Base-by-base conservation (phyloP, 2,329 filamentous ascomycete species). In the Trematosphaeria pertusa region DNA sequence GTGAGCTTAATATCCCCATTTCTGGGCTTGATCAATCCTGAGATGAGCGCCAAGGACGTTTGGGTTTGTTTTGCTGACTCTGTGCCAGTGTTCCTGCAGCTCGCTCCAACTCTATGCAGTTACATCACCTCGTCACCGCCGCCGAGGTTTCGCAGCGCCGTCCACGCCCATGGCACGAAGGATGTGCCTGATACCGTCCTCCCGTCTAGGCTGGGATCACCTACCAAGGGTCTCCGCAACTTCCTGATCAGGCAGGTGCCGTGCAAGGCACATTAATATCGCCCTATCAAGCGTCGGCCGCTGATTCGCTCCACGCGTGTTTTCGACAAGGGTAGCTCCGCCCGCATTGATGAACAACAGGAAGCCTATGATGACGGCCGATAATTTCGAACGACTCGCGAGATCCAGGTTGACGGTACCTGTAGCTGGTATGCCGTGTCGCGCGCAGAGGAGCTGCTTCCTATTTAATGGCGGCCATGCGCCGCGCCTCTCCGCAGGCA, bases 211-310 rank as follows among this genome's bases (percentile, higher is more conserved):
- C 24, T 7, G 24, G 24, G 24, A 28, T 28, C 24, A 8, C 12
- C 24, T 12, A 12, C 12, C 24, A 7, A 28, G 24, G 8, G 8
- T 28, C 24, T 28, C 24, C 11, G 20, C 22, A 42, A 38, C 39
- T 48, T 43, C 46, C 46, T 48, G 31, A 31, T 34, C 19, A 20
- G 46, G 46, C 35, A 48, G 39, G 35, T 36, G 20, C 8, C n/a
- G 15, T 3, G 20, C 17, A 15, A 15, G 43, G 37, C 15, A 22
- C 14, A 15, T 12, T 11, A 33, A 11, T 32, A 20, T 39, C 36
- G 18, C 24, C 34, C 28, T 48, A 37, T 39, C 36, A 39, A 24
- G 18, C 35, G 22, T 22, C 4, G 4, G 31, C 4, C 7, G n/a
- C 15, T 43, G 40, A 48, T 48, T 48, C 35, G 46, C 31, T 14